Evolutionary conservation across 495 filamentous ascomycete genomes (phyloP).

Genomic region (Astrothelium macrocarpum): DNA sequence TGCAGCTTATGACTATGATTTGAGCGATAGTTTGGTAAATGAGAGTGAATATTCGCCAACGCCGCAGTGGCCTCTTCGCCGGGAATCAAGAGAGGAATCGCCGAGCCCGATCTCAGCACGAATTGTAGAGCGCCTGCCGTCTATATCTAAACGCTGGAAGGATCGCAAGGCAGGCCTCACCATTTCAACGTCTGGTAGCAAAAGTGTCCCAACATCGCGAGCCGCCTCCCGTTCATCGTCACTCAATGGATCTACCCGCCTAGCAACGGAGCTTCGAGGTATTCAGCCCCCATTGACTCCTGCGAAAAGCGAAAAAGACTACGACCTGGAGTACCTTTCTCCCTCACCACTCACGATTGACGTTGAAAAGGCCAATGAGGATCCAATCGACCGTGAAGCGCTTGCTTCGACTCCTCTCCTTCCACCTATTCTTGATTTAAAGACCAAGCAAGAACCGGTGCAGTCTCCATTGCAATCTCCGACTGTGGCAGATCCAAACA

Average conservation of each 20-base stretch:
- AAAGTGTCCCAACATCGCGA: conserved; percentile 37
- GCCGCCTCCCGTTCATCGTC: conserved; percentile 60
- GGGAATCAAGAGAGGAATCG: conserved; percentile 55
- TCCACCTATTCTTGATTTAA: conserved; percentile 60
- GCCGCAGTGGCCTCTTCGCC: conserved; percentile 30
- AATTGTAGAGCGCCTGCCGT: conserved; percentile 62
- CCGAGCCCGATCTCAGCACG: conserved; percentile 56
- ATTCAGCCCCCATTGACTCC: background rate
- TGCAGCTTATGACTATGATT: conserved; percentile 4
- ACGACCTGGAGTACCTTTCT: conserved; percentile 20
- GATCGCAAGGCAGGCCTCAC: conserved; percentile 36
- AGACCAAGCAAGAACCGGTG: conserved; percentile 35
- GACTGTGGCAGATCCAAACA: conserved; percentile 44
- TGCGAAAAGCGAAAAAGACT: background rate
- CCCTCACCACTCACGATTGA: conserved; percentile 41
- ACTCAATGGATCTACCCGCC: conserved; percentile 48
- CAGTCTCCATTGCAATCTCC: conserved; percentile 79
- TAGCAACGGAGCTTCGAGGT: conserved; percentile 28
- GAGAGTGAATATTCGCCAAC: conserved; percentile 37
- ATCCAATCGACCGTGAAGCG: conserved; percentile 36
- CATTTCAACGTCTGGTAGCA: conserved; percentile 37
- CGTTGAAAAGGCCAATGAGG: conserved; percentile 45
- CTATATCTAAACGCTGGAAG: conserved; percentile 57
- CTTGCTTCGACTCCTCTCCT: conserved; percentile 72
- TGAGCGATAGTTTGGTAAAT: conserved; percentile 33